Evolutionary conservation across 805 yeast genomes (phyloP), one percentile per base, ranked within the genome.

Genomic region (Osmozyma mogii): DNA sequence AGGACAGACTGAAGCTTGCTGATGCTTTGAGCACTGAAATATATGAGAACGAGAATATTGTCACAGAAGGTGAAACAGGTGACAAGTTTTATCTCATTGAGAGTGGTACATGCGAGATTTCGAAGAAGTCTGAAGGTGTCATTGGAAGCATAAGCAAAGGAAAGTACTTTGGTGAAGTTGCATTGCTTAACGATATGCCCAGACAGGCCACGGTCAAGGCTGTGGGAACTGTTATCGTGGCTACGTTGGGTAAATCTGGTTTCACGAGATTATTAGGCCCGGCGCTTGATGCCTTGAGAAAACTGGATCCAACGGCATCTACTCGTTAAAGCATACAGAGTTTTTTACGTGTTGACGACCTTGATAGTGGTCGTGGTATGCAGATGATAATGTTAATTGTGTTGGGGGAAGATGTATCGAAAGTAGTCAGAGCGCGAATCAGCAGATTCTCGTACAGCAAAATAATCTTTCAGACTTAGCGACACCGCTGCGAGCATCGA

Each of bases 151-250:
- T 85, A 36, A 58, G 68, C 26, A 76, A 81, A 47, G 96, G 96
- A 40, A 95, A 82, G 53, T 92, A 92, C 61, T 92, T 92, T 56
- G 98, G 98, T 42, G 98, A 92, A 61, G 77, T 92, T 40, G 97
- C 98, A 3, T 65, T 92, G 45, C 68, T 92, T 44, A 82, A 88
- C 47, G 95, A 92, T 52, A 64, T 77, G 35, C 97, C 97, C 38
- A 76, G 98, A 58, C 92, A 84, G 52, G 98, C 98, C 18, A 81
- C 95, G 4, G 92, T 92, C 22, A 75, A 69, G 29, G 95, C 96
- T 1, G 62, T 69, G 11, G 71, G 79, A 29, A 66, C 67, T 24
- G 77, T 92, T 17, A 83, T 83, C 47, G 94, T 88, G 22, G 97
- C 94, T n/a, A 80, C 92, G 3, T 69, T 92, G 45, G 94, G 84